Evolutionary conservation across 768 basidiomycete genomes (phyloP).

Genomic region (Psilocybe cubensis): DNA sequence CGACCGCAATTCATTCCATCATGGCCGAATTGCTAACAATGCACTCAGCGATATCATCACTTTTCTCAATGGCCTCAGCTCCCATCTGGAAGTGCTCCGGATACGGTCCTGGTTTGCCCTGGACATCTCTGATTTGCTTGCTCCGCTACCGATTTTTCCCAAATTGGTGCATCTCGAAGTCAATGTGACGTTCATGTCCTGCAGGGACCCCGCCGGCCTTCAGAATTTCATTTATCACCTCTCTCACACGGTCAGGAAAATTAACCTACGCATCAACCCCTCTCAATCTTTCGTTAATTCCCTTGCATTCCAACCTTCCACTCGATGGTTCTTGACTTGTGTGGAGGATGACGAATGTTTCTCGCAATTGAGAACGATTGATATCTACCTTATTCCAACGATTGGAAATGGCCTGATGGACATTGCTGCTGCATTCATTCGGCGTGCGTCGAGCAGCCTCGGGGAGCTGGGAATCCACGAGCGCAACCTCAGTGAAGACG

Average conservation of each 20-base stretch:
- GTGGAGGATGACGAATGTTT: background rate
- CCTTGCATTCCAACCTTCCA: background rate
- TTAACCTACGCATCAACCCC: background rate
- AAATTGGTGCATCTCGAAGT: background rate
- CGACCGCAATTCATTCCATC: background rate
- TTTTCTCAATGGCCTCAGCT: slow-evolving; percentile 4
- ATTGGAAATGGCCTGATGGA: background rate
- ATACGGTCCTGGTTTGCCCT: background rate
- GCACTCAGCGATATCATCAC: background rate
- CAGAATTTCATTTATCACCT: slow-evolving; percentile 1
- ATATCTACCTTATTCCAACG: slow-evolving; percentile 1
- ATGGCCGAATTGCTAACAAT: background rate
- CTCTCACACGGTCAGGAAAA: slow-evolving; percentile 1
- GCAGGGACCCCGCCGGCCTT: background rate
- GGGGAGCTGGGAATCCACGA: background rate
- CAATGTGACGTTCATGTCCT: background rate
- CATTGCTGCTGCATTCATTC: background rate
- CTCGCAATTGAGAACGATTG: slow-evolving; percentile 5
- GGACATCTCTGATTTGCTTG: slow-evolving; percentile 7
- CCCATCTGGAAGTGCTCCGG: slow-evolving; percentile 6
- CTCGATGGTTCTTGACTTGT: slow-evolving; percentile 1
- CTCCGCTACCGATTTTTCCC: slow-evolving; percentile 1
- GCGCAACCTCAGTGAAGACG: background rate
- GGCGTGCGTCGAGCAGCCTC: background rate
- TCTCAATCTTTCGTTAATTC: background rate